These are phyloP conservation scores for Colletotrichum nymphaeae DNA, from an alignment of 2,329 filamentous ascomycete species.

Conservation along the genomic window DNA sequence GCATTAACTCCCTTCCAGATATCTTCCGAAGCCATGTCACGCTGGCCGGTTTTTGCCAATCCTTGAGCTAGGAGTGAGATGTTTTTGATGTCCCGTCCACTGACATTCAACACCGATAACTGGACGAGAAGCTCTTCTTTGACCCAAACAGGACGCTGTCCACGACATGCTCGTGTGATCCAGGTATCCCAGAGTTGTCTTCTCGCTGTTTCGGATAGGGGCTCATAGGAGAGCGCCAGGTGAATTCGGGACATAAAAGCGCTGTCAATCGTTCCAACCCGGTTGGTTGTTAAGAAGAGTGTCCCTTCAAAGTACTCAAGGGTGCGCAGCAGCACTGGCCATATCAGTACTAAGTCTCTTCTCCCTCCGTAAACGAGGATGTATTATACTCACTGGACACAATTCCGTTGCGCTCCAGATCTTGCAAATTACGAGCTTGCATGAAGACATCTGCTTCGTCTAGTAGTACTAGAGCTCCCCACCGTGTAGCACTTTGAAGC, in stretches of 20 bases:
- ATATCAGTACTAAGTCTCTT: not conserved
- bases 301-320: slow-evolving; percentile 63
- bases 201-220: no score
- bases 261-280: slow-evolving; percentile 48
- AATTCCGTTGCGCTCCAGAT: slow-evolving; percentile 12
- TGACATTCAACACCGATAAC: no score
- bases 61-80: no score
- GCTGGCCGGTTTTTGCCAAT: no score
- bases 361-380: no score
- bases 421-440: not conserved
- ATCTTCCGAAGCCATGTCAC: no score
- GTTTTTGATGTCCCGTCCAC: no score
- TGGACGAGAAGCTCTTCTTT: no score
- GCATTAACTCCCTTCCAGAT: no score
- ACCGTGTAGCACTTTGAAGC: slow-evolving; percentile 36
- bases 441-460: slow-evolving; percentile 44
- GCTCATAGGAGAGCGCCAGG: slow-evolving; percentile 38
- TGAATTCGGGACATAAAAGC: slow-evolving; percentile 53
- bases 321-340: slow-evolving; percentile 55
- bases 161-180: no score
- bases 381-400: not conserved
- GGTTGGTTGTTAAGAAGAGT: slow-evolving; percentile 62
- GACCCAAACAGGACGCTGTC: no score
- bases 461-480: slow-evolving; percentile 43
- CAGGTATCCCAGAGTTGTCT: no score